Evolutionary conservation across 1,284 basidiomycete genomes (phyloP).

Genomic region (Trametes versicolor): DNA sequence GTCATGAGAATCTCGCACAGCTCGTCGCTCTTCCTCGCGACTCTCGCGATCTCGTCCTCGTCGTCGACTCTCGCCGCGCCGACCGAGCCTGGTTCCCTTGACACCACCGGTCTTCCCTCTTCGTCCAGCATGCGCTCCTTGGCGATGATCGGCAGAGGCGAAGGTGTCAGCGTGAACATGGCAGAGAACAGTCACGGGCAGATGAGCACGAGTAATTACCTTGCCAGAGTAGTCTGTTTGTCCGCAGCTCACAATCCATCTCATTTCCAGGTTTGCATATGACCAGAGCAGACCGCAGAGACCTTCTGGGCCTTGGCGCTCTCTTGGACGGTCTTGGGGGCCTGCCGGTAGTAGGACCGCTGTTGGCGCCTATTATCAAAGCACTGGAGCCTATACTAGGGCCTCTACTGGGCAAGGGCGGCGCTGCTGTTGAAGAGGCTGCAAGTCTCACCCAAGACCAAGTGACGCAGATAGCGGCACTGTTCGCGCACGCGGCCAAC

Average conservation of each 20-base stretch:
- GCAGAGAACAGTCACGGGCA: neutral
- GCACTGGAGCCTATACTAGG: neutral
- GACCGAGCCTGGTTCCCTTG: slow-evolving; percentile 30
- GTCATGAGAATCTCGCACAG: slow-evolving; percentile 51
- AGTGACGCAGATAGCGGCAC: neutral
- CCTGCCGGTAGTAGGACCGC: slow-evolving; percentile 11
- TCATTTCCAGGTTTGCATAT: neutral
- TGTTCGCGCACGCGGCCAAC: neutral
- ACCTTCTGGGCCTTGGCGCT: neutral
- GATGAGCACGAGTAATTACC: neutral
- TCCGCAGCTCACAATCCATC: neutral
- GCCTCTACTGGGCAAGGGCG: neutral
- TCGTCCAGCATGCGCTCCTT: slow-evolving; percentile 26
- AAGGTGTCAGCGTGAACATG: slow-evolving; percentile 2
- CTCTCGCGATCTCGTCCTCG: slow-evolving; percentile 46
- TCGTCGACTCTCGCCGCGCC: slow-evolving; percentile 41
- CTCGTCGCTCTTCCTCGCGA: slow-evolving; percentile 49
- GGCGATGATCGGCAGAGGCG: slow-evolving; percentile 10
- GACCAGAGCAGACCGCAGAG: slow-evolving; percentile 7
- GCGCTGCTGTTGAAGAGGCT: neutral
- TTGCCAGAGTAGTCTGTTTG: neutral
- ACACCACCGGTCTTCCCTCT: slow-evolving; percentile 22
- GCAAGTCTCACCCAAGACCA: neutral
- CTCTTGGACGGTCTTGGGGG: neutral
- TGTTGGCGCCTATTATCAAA: slow-evolving; percentile 1